phyloP scores from a whole-genome alignment of 768 basidiomycete species.

The Boletus barrowsii region DNA sequence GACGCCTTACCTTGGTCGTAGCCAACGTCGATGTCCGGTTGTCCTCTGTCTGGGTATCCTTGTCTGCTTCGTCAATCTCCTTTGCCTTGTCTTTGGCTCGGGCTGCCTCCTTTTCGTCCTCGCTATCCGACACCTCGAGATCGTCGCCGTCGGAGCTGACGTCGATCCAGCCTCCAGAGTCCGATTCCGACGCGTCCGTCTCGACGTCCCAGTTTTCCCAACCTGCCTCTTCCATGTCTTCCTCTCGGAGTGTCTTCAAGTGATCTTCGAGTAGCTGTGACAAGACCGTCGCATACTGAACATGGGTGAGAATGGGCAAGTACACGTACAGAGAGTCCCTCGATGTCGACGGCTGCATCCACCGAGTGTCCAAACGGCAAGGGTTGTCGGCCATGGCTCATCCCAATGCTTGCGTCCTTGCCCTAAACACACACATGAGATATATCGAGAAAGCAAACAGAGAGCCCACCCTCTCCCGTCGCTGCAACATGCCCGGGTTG shows the following conservation, averaged over 20 bases:
- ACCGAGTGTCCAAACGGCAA: conserved; percentile 80
- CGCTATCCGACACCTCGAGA: conserved; percentile 82
- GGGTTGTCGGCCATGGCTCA: conserved; percentile 59
- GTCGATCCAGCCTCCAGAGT: conserved; percentile 73
- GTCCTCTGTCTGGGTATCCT: conserved; percentile 26
- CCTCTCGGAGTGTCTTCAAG: conserved; percentile 64
- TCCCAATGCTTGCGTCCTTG: conserved; percentile 83
- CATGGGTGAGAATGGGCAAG: neutral
- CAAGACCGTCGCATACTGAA: neutral
- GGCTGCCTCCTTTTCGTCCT: conserved; percentile 52
- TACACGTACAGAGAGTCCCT: conserved; percentile 74
- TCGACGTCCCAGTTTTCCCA: conserved; percentile 93
- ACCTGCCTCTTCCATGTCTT: conserved; percentile 57
- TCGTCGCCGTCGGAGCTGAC: conserved; percentile 68
- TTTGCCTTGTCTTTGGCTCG: conserved; percentile 6
- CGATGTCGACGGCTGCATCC: conserved; percentile 78
- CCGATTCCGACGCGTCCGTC: conserved; percentile 59
- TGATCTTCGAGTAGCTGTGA: conserved; percentile 85
- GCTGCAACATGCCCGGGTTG: conserved; percentile 89
- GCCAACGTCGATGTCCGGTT: conserved; percentile 63
- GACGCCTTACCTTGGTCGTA: conserved; percentile 63
- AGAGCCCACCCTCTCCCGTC: conserved; percentile 67
- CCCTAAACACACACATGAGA: conserved; percentile 48
- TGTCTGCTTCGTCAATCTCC: conserved; percentile 1
- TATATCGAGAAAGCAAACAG: neutral